Evolutionary conservation across 441 rosid species (phyloP), one percentile per base, ranked within the genome.

Genomic region (Theobroma grandiflorum): DNA sequence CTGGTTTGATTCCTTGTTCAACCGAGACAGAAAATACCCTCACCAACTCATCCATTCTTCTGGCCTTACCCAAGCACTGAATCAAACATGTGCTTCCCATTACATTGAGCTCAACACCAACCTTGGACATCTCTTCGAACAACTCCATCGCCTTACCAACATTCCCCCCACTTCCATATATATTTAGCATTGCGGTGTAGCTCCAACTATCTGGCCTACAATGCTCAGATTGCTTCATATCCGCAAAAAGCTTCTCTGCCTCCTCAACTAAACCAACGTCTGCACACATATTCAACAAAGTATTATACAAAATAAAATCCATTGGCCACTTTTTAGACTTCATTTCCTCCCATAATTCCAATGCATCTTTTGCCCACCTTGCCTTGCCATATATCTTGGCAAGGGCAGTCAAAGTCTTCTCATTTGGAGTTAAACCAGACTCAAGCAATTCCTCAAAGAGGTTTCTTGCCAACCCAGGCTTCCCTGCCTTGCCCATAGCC

Each of bases 61-160:
- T 53, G 8, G 92, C 92, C 84, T 89, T 96, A 74, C 98, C 98
- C 75, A 93, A 82, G 86, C 98, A 91, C 84, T 91, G 98, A 31
- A 94, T 86, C 85, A 96, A 92, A 82, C 98, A 93, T 78, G 98
- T 94, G 58, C 92, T 88, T 11, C 98, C 98, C 98, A 96, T 96
- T 47, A 94, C 96, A 85, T 96, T 96, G 74, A 91, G 82, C 77
- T 82, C 90, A 66, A 91, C 79, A 6, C 92, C 92, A 52, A 76
- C 70, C 74, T 82, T 79, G 20, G 90, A 85, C 93, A 94, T 90
- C 81, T 90, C 93, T 26, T 91, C 88, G 43, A 96, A 92, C 88
- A 92, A 53, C 76, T 81, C 79, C 91, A 94, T 89, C 2, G 94
- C 97, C 85, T 92, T 92, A 11, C 84, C 90, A 26, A 85, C 94